These are phyloP conservation scores for Picochlorum sp. DNA, from an alignment of 139 green algal genomes.

Conservation along the genomic window DNA sequence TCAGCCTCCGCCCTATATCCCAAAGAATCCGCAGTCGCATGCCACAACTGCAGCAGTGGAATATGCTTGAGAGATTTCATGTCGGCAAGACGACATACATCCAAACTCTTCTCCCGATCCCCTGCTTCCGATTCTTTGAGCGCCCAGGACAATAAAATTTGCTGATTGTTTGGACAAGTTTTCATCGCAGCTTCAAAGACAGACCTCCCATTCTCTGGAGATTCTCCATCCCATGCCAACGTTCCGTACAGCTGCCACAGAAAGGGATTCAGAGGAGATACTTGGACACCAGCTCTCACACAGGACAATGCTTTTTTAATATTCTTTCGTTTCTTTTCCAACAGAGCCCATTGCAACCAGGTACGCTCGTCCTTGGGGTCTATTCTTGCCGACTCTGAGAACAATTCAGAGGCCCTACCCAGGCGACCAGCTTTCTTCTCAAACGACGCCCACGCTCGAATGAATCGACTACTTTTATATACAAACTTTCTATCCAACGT, in stretches of 20 bases:
- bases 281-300: constrained; percentile 38
- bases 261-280: constrained; percentile 50
- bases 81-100: constrained; percentile 18
- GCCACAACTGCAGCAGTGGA: constrained; percentile 1
- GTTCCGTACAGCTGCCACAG: constrained; percentile 45
- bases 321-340: constrained; percentile 46
- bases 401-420: constrained; percentile 28
- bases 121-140: constrained; percentile 42
- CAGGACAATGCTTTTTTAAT: constrained; percentile 31
- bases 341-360: constrained; percentile 62
- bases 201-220: constrained; percentile 16
- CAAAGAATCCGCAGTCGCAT: background rate
- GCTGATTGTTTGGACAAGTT: constrained; percentile 44
- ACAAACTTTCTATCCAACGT: background rate
- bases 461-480: constrained; percentile 26
- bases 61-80: constrained; percentile 1
- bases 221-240: constrained; percentile 24
- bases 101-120: constrained; percentile 19
- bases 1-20: background rate
- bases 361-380: constrained; percentile 44
- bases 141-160: constrained; percentile 69
- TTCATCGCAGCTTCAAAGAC: constrained; percentile 37
- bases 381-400: background rate
- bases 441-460: constrained; percentile 51
- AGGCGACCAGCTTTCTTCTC: constrained; percentile 55